Evolutionary conservation across 345 rosid genomes (phyloP).

Genomic region (Eucalyptus urophylla): DNA sequence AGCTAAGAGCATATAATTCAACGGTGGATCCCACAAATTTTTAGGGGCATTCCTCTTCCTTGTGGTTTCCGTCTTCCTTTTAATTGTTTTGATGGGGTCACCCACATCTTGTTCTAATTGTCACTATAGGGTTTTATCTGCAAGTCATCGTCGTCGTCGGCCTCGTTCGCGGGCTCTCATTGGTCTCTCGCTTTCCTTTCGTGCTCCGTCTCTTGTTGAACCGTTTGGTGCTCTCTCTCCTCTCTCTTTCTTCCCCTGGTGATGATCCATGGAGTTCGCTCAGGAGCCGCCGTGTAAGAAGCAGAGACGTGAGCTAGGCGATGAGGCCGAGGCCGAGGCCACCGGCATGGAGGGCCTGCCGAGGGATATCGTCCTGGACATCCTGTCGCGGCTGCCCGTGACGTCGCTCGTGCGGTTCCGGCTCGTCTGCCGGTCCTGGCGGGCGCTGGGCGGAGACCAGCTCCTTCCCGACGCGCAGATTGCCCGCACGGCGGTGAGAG

Average conservation of each 20-base stretch:
- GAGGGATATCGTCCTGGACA: constrained; percentile 5
- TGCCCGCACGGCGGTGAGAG: background rate
- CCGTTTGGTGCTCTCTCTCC: background rate
- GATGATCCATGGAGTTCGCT: background rate
- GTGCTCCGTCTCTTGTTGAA: background rate
- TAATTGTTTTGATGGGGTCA: background rate
- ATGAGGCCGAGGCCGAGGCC: background rate
- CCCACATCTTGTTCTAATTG: background rate
- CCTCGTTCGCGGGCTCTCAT: background rate
- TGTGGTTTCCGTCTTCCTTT: background rate
- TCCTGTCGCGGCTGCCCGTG: constrained; percentile 15
- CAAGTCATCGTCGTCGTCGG: background rate
- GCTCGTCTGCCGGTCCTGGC: constrained; percentile 26
- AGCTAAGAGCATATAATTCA: background rate
- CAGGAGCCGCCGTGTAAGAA: background rate
- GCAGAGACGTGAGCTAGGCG: background rate
- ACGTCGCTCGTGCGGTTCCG: constrained; percentile 18
- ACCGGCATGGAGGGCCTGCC: constrained; percentile 12
- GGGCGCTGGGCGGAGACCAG: constrained; percentile 4
- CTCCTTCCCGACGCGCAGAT: constrained; percentile 1
- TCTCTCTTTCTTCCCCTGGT: background rate
- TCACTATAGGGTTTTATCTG: background rate
- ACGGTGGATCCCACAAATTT: background rate
- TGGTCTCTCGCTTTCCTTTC: background rate
- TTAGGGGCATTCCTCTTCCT: background rate